Evolutionary conservation across 2,329 filamentous ascomycete species (phyloP).

Genomic region (Arthroderma sp.): DNA sequence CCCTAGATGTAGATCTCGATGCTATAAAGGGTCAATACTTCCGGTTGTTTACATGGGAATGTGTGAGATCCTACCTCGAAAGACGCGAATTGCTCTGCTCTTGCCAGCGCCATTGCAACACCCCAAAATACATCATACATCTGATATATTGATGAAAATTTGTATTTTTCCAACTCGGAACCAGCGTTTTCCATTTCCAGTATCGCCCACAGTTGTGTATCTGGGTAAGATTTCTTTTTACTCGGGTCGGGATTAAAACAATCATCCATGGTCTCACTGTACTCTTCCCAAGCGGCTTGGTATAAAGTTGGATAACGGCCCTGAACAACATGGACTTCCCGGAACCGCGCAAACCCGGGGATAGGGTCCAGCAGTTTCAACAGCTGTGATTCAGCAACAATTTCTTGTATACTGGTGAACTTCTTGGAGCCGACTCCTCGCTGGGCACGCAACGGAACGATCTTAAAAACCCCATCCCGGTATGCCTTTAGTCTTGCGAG

Average conservation of each 20-base stretch:
- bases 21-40: conserved; percentile 20
- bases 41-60: conserved; percentile 7
- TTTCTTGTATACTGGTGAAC: conserved; percentile 34
- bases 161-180: conserved; percentile 39
- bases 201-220: conserved; percentile 48
- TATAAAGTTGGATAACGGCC: conserved; percentile 43
- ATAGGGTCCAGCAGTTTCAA: conserved; percentile 46
- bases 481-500: conserved; percentile 26
- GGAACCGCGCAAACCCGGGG: conserved; percentile 50
- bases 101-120: conserved; percentile 46
- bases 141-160: conserved; percentile 31
- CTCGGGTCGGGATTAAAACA: conserved; percentile 45
- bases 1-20: conserved; percentile 53
- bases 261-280: conserved; percentile 28
- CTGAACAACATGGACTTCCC: conserved; percentile 44
- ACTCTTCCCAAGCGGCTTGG: conserved; percentile 30
- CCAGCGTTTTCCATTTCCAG: conserved; percentile 56
- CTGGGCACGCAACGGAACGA: conserved; percentile 33
- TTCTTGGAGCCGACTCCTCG: conserved; percentile 29
- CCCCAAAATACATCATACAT: conserved; percentile 56
- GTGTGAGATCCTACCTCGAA: conserved; percentile 37
- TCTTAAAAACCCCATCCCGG: conserved; percentile 34
- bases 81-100: conserved; percentile 45
- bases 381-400: conserved; percentile 38
- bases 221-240: conserved; percentile 39